A percentile compares a stretch with the other conserved stretches of the same genome.
Conservation (phyloP, 352 stramenopile genomes). For the Peronospora destructor region DNA sequence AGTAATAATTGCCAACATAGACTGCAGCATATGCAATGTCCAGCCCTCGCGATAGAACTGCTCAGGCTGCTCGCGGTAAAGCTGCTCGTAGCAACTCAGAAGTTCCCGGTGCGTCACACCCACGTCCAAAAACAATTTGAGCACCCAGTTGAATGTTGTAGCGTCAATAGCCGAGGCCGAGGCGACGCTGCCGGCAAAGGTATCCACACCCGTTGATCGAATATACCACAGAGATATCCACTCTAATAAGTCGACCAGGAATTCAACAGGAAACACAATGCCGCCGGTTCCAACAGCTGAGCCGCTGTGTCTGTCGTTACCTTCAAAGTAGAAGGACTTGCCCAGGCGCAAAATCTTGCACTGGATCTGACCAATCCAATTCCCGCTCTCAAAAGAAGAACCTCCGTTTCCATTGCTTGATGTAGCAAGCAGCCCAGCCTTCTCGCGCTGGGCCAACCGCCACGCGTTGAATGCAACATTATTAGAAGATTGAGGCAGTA, state of each 20-base stretch:
- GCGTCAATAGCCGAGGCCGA: conserved; percentile 51
- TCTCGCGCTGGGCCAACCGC: conserved; percentile 59
- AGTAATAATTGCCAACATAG: conserved; percentile 65
- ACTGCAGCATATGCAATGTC: conserved; percentile 72
- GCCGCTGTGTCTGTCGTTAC: conserved; percentile 39
- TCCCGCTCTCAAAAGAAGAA: conserved; percentile 65
- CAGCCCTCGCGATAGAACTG: conserved; percentile 71
- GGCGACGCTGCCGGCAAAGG: conserved; percentile 30
- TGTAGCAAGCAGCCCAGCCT: conserved; percentile 44
- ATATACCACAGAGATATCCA: conserved; percentile 77
- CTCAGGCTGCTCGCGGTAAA: conserved; percentile 68
- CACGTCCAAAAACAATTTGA: conserved; percentile 78
- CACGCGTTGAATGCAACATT: conserved; percentile 68
- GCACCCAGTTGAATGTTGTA: conserved; percentile 73
- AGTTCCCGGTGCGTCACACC: conserved; percentile 68
- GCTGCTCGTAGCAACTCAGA: conserved; percentile 71
- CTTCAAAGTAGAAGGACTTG: conserved; percentile 65
- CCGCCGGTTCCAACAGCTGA: conserved; percentile 30
- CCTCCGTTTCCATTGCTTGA: conserved; percentile 18
- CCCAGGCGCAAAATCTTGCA: conserved; percentile 66
- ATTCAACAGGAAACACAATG: conserved; percentile 71
- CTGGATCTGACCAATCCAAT: conserved; percentile 79
- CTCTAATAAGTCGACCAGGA: conserved; percentile 69
- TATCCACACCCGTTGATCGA: conserved; percentile 44
- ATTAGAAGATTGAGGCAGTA: conserved; percentile 54